Base-by-base conservation (phyloP, 768 basidiomycete species). In the Cystobasidium onofrii region DNA sequence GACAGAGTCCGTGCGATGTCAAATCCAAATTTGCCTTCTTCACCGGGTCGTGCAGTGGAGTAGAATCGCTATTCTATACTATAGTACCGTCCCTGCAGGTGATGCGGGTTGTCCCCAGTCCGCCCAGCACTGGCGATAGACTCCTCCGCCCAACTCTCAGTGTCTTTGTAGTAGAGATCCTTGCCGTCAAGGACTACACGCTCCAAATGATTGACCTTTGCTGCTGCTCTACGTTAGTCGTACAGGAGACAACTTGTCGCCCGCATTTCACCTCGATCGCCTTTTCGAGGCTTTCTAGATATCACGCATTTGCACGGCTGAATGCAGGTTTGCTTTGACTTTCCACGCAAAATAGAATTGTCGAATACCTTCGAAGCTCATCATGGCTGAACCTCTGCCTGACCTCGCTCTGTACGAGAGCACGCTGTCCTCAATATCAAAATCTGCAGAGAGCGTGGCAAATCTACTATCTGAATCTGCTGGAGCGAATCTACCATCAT, bases 341-440 rank as follows among this genome's bases (percentile, higher is more conserved):
- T 3, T 17, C 46, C 20, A 60, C 27, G 27, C 6, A 25, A 6
- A 27, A 6, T 29, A 20, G 20, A 6, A 4, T 27, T 15, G 13
- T 15, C 31, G 17, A 29, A 23, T 29, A 60, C 7, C 4, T 6
- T 27, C 29, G 57, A 17, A 50, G 10, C n/a, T n/a, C 36, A 39
- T 15, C 25, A 64, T 64, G 63, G 63, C 34, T 36, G 63, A 64
- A 31, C 15, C 50, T 3, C 69, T 71, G 9, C 52, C 69, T n/a
- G 69, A 71, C 36, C 50, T 57, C 20, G 69, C 52, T 46, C 69
- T 71, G 54, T 71, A 25, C 36, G 52, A 34, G 41, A 34, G 50
- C 33, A 61, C 69, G 6, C 41, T 71, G 12, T n/a, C 52, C 6
- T 31, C 52, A 29, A 71, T 71, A 1, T 27, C 52, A 31, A 44